Evolutionary conservation across 2,329 filamentous ascomycete species (phyloP), one percentile per base, ranked within the genome.

Genomic region (Xylaria sp.): DNA sequence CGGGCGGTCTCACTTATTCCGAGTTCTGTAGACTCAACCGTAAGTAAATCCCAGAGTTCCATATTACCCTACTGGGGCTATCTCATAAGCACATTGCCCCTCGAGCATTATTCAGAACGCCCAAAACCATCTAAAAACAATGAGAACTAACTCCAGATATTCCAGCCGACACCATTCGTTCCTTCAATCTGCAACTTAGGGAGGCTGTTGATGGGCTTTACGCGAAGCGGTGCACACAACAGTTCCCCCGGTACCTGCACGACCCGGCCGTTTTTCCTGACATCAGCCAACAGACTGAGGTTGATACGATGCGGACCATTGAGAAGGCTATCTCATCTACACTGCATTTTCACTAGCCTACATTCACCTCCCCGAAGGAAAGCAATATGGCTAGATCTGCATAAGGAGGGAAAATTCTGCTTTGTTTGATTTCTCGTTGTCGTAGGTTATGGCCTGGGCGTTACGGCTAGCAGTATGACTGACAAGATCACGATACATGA

Each of bases 1-100:
- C 44, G 2, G 54, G 57, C 1, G 59, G 61, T 4, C 41, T 66
- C 19, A 61, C 62, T 0, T 61, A 62, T 24, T 45, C 50, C 16
- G 61, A 63, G 39, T 64, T 68, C 52, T 62, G 59, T 24, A 50
- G 43, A 7, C 44, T 67, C 8, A 61, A 66, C 39, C 54, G n/a
- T n/a, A n/a, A n/a, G n/a, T n/a, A n/a, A n/a, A n/a, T n/a, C n/a
- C n/a, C n/a, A n/a, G n/a, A n/a, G n/a, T n/a, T n/a, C n/a, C n/a
- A n/a, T n/a, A n/a, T n/a, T n/a, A n/a, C n/a, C n/a, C n/a, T n/a
- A n/a, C n/a, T n/a, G n/a, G n/a, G n/a, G n/a, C n/a, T n/a, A n/a
- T n/a, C n/a, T n/a, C n/a, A n/a, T n/a, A n/a, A n/a, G n/a, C n/a
- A n/a, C n/a, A n/a, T n/a, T n/a, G n/a, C n/a, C n/a, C n/a, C n/a